Evolutionary conservation across 177 flowering plant genomes (phyloP).

Genomic region (Vitis hybrid): DNA sequence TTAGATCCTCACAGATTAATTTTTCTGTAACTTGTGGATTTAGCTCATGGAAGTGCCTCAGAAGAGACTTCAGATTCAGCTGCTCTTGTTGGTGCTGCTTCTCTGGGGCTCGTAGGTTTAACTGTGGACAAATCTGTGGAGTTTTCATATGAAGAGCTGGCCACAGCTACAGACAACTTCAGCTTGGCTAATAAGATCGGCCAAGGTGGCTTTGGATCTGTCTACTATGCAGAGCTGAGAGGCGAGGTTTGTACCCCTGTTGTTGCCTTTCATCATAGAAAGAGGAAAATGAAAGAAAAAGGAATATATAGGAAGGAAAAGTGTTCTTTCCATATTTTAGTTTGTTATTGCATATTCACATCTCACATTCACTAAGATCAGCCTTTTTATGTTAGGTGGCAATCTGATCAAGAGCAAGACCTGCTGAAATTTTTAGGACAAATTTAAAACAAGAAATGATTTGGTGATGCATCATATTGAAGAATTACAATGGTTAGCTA

Average conservation of each 20-base stretch:
- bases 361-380: too few species aligned
- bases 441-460: too few species aligned
- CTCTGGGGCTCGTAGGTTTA: constrained; percentile 20
- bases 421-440: too few species aligned
- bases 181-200: constrained; percentile 46
- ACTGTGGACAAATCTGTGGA: constrained; percentile 52
- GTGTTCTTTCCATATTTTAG: too few species aligned
- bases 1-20: too few species aligned
- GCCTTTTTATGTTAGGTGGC: too few species aligned
- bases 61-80: constrained; percentile 21
- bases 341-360: neutral
- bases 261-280: too few species aligned
- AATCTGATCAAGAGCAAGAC: too few species aligned
- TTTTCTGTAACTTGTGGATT: neutral
- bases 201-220: constrained; percentile 58
- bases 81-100: neutral
- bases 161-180: constrained; percentile 47
- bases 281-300: too few species aligned
- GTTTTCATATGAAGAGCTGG: constrained; percentile 54
- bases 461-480: too few species aligned
- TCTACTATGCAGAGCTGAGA: constrained; percentile 56
- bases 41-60: constrained; percentile 16
- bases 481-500: too few species aligned
- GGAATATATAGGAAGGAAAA: too few species aligned
- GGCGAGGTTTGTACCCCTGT: constrained; percentile 43